Percentiles rank a stretch among this genome's conserved stretches.
Conservation (phyloP, 768 basidiomycete species). For the Antrodiella citrinella region DNA sequence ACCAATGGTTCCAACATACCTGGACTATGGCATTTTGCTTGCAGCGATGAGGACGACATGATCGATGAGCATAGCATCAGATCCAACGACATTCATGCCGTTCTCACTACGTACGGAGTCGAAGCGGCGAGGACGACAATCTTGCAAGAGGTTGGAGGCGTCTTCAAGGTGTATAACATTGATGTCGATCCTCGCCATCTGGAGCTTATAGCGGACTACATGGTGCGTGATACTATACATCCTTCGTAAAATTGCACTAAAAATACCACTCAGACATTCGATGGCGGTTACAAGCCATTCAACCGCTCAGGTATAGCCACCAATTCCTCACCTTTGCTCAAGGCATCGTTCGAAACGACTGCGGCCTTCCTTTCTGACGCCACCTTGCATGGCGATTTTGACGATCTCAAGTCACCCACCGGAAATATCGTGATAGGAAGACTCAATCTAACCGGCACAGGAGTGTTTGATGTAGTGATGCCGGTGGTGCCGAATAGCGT, state of each 20-base stretch:
- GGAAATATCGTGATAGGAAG: constrained; percentile 87
- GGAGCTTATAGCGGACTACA: constrained; percentile 97
- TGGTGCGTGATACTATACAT: constrained; percentile 50
- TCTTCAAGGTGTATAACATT: constrained; percentile 94
- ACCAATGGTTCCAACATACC: constrained; percentile 92
- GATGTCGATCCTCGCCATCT: constrained; percentile 91
- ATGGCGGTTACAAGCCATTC: constrained; percentile 96
- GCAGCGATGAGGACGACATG: constrained; percentile 34
- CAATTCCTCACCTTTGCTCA: constrained; percentile 91
- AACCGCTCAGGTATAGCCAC: constrained; percentile 92
- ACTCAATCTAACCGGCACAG: constrained; percentile 88
- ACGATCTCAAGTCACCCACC: constrained; percentile 84
- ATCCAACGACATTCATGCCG: constrained; percentile 93
- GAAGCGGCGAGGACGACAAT: constrained; percentile 93
- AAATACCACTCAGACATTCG: constrained; percentile 65
- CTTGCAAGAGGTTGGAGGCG: constrained; percentile 81
- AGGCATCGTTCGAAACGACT: constrained; percentile 97
- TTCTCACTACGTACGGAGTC: constrained; percentile 88
- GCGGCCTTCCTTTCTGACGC: constrained; percentile 88
- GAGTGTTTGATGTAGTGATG: constrained; percentile 84
- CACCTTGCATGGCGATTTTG: constrained; percentile 90
- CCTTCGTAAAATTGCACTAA: not conserved
- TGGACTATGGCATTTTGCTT: constrained; percentile 76
- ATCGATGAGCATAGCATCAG: constrained; percentile 77
- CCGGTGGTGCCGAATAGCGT: constrained; percentile 21